Evolutionary conservation across 2,329 filamentous ascomycete species (phyloP).

Genomic region (Nemania bipapillata): DNA sequence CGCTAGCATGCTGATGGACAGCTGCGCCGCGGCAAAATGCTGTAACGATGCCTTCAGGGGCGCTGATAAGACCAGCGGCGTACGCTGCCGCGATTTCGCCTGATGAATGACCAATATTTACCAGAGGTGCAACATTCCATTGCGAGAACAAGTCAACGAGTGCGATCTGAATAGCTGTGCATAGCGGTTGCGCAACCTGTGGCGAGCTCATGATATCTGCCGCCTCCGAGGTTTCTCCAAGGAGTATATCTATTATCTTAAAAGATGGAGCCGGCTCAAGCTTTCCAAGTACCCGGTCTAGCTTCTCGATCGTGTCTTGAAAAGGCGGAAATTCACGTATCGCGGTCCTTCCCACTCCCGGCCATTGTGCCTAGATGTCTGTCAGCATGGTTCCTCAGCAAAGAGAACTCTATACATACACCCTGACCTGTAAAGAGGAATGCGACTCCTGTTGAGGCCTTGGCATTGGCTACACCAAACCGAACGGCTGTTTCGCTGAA

Average conservation of each 20-base stretch:
- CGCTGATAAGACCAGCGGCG: neutral
- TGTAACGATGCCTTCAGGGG: too few species aligned
- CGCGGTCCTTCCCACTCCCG: constrained; percentile 44
- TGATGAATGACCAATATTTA: constrained; percentile 17
- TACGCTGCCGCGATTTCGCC: constrained; percentile 30
- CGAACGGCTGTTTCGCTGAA: constrained; percentile 16
- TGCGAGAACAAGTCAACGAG: neutral
- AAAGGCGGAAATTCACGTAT: constrained; percentile 27
- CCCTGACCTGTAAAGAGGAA: constrained; percentile 49
- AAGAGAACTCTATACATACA: constrained; percentile 18
- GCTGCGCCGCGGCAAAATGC: too few species aligned
- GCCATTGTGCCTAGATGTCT: constrained; percentile 48
- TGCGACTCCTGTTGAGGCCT: constrained; percentile 18
- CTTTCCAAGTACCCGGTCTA: constrained; percentile 36
- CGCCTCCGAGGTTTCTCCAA: too few species aligned
- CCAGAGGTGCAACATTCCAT: constrained; percentile 5
- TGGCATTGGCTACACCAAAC: neutral
- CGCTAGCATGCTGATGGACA: too few species aligned
- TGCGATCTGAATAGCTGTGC: constrained; percentile 19
- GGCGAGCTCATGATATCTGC: too few species aligned
- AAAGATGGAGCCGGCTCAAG: constrained; percentile 35
- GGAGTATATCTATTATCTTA: too few species aligned
- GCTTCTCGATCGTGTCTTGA: constrained; percentile 25
- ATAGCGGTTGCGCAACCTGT: constrained; percentile 13
- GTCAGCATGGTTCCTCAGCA: too few species aligned